phyloP scores from a whole-genome alignment of 1,284 basidiomycete genomes.

The Ganoderma multipileum region DNA sequence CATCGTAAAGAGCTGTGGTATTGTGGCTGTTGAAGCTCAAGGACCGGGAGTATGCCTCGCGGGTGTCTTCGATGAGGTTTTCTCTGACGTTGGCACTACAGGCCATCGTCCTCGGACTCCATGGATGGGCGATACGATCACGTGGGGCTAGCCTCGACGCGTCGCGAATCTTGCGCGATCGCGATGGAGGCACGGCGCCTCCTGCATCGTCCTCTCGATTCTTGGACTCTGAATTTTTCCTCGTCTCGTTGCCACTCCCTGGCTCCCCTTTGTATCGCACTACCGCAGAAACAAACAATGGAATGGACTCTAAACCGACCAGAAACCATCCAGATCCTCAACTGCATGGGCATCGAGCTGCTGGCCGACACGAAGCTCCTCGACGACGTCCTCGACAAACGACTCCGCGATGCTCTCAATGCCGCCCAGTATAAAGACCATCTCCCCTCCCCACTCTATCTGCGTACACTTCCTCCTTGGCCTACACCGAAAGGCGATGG shows the following conservation, averaged over 20 bases:
- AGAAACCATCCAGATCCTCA: constrained; percentile 22
- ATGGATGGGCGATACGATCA: neutral
- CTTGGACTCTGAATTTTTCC: neutral
- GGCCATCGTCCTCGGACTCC: too few relatives aligned
- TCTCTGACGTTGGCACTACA: too few relatives aligned
- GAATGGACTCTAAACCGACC: constrained; percentile 16
- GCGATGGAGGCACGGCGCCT: neutral
- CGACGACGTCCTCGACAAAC: constrained; percentile 37
- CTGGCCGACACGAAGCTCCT: constrained; percentile 37
- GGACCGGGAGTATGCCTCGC: too few relatives aligned
- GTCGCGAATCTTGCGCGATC: neutral
- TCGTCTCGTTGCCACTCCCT: neutral
- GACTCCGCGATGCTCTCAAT: constrained; percentile 37
- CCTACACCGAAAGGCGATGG: neutral
- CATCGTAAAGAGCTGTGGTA: too few relatives aligned
- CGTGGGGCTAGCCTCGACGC: neutral
- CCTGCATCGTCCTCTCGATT: neutral
- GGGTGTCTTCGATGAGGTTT: too few relatives aligned
- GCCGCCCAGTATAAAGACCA: constrained; percentile 29
- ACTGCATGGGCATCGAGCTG: constrained; percentile 37
- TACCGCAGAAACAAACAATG: neutral
- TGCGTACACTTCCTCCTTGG: constrained; percentile 28
- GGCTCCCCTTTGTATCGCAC: too few relatives aligned
- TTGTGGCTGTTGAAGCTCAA: too few relatives aligned
- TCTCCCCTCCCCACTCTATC: constrained; percentile 25